Evolutionary conservation across 2,329 filamentous ascomycete genomes (phyloP).

Genomic region (Paraphaeosphaeria minitans): DNA sequence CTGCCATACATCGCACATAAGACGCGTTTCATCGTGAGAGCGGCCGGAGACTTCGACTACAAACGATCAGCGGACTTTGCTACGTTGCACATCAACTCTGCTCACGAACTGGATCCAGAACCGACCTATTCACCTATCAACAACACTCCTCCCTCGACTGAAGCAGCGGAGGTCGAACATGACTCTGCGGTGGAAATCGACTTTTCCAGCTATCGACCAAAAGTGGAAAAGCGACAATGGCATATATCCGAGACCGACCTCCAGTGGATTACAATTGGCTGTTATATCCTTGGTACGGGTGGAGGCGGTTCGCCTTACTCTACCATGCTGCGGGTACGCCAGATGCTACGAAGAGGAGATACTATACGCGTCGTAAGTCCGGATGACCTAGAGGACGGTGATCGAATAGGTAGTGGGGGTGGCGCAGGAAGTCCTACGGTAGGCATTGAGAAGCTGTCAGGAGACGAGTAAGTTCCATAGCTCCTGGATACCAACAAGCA

Average conservation of each 20-base stretch:
- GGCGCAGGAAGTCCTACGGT: slow-evolving; percentile 53
- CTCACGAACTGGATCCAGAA: slow-evolving; percentile 20
- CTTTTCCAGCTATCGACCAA: slow-evolving; percentile 48
- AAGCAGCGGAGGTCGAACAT: slow-evolving; percentile 21
- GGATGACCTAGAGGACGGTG: slow-evolving; percentile 51
- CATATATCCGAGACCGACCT: slow-evolving; percentile 53
- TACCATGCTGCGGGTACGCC: slow-evolving; percentile 50
- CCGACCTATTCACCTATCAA: slow-evolving; percentile 9
- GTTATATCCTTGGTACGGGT: slow-evolving; percentile 56
- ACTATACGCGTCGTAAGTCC: slow-evolving; percentile 50
- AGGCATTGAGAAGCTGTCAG: slow-evolving; percentile 50
- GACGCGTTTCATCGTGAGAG: slow-evolving; percentile 57
- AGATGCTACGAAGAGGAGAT: slow-evolving; percentile 48
- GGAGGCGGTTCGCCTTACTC: slow-evolving; percentile 56
- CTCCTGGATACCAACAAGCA: too few species aligned
- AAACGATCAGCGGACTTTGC: slow-evolving; percentile 37
- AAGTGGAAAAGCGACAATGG: slow-evolving; percentile 49
- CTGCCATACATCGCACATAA: slow-evolving; percentile 62
- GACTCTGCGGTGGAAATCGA: slow-evolving; percentile 28
- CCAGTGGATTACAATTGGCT: slow-evolving; percentile 53
- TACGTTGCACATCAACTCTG: slow-evolving; percentile 28
- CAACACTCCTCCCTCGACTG: slow-evolving; percentile 21
- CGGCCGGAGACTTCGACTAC: slow-evolving; percentile 58
- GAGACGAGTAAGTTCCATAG: slow-evolving; percentile 44
- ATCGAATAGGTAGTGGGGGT: slow-evolving; percentile 53